Conservation (phyloP, 176 grass and related monocot genomes). For the Urochloa ruziziensis region DNA sequence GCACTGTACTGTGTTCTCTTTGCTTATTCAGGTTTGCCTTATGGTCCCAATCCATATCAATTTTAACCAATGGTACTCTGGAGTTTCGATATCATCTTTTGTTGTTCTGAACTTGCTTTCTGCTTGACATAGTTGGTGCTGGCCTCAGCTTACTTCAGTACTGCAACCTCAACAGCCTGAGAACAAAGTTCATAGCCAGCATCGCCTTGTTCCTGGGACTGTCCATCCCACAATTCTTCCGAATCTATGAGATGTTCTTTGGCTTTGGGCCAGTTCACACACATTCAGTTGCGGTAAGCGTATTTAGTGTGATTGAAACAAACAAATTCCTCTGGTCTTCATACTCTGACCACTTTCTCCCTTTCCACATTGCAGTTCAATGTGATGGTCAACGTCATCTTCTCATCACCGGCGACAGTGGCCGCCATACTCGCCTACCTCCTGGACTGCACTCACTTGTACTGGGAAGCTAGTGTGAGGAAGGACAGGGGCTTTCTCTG, state of each 20-base stretch:
- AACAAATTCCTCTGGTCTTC: neutral
- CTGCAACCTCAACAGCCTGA: slow-evolving; percentile 85
- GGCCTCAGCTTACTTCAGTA: slow-evolving; percentile 74
- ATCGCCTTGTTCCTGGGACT: slow-evolving; percentile 77
- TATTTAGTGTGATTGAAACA: neutral
- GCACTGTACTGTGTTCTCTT: slow-evolving; percentile 84
- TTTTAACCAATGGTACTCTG: neutral
- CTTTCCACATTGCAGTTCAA: slow-evolving; percentile 68
- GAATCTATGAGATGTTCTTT: slow-evolving; percentile 60
- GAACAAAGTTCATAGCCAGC: slow-evolving; percentile 85
- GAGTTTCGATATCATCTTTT: neutral
- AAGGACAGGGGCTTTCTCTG: slow-evolving; percentile 79
- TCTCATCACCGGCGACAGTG: slow-evolving; percentile 85
- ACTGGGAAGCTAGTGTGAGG: slow-evolving; percentile 48
- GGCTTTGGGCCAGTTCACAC: slow-evolving; percentile 79
- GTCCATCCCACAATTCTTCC: slow-evolving; percentile 86
- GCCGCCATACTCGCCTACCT: slow-evolving; percentile 81
- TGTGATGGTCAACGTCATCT: slow-evolving; percentile 87
- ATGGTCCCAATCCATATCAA: neutral
- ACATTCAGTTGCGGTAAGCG: slow-evolving; percentile 52
- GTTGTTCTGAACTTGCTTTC: neutral
- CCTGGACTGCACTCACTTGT: slow-evolving; percentile 66
- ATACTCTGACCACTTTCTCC: slow-evolving; percentile 26
- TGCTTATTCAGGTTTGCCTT: slow-evolving; percentile 72
- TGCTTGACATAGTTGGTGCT: slow-evolving; percentile 59